Percentiles rank a stretch among this genome's conserved stretches.
phyloP scores from a whole-genome alignment of 805 yeast genomes.

The Komagataella phaffii region DNA sequence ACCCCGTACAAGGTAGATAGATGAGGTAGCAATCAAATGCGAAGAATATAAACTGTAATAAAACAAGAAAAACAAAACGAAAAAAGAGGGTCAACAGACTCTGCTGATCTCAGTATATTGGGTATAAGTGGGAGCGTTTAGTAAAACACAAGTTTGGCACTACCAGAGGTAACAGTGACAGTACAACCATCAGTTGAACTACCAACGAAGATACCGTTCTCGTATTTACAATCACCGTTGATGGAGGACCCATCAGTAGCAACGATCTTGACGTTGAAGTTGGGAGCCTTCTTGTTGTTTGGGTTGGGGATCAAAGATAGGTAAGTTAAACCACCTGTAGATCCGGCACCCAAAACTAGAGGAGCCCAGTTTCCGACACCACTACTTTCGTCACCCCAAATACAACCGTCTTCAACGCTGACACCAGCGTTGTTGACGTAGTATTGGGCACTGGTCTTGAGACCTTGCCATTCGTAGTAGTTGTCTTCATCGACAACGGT shows the following conservation, averaged over 20 bases:
- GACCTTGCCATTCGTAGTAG: conserved; percentile 77
- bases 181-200: conserved; percentile 70
- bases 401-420: conserved; percentile 78
- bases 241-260: conserved; percentile 21
- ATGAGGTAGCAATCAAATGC: not conserved
- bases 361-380: conserved; percentile 98
- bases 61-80: not conserved
- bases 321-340: conserved; percentile 59
- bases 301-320: conserved; percentile 92
- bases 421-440: conserved; percentile 97
- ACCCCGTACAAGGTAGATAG: not conserved
- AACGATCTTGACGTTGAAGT: conserved; percentile 34
- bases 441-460: conserved; percentile 85
- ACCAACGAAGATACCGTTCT: conserved; percentile 33
- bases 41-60: not conserved
- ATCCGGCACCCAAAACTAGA: conserved; percentile 86
- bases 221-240: conserved; percentile 28
- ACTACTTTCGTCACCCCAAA: conserved; percentile 77
- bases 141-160: conserved; percentile 21
- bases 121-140: not conserved
- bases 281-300: conserved; percentile 55
- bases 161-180: conserved; percentile 27
- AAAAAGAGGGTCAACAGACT: not conserved
- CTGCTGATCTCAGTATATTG: not conserved
- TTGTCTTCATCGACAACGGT: conserved; percentile 68